These are phyloP conservation scores for Posidonia australis DNA, from an alignment of 106 monocot species.

Conservation along the genomic window DNA sequence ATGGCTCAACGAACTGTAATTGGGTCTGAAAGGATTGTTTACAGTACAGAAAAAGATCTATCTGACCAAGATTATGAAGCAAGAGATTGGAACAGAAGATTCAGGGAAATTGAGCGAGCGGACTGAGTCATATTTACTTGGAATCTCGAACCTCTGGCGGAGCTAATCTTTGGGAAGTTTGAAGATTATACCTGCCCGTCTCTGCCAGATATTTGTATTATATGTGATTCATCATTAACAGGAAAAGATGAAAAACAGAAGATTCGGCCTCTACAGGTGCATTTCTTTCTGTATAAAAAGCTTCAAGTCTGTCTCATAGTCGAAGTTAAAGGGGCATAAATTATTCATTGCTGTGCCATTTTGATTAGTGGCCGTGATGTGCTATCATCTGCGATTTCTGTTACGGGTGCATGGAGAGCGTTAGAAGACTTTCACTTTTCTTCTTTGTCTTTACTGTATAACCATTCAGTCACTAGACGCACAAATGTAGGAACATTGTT, in stretches of 20 bases:
- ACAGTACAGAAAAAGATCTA: slow-evolving; percentile 69
- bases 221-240: background rate
- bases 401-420: too few relatives aligned
- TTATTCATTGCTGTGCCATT: too few relatives aligned
- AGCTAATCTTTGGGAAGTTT: background rate
- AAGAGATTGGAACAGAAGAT: slow-evolving; percentile 71
- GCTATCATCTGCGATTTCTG: too few relatives aligned
- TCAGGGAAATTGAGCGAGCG: slow-evolving; percentile 45
- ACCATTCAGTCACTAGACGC: too few relatives aligned
- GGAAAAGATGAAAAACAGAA: background rate
- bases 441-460: too few relatives aligned
- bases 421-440: too few relatives aligned
- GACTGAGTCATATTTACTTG: background rate
- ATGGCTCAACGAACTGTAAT: slow-evolving; percentile 68
- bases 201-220: background rate
- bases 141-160: too few relatives aligned
- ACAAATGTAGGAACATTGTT: background rate
- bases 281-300: background rate
- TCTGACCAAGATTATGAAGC: slow-evolving; percentile 68
- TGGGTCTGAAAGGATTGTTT: slow-evolving; percentile 67
- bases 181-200: background rate
- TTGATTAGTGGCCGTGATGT: too few relatives aligned
- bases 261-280: background rate
- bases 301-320: too few relatives aligned
- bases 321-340: background rate